Evolutionary conservation across 2,329 filamentous ascomycete genomes (phyloP), one percentile per base, ranked within the genome.

Genomic region (Trichoderma sp.): DNA sequence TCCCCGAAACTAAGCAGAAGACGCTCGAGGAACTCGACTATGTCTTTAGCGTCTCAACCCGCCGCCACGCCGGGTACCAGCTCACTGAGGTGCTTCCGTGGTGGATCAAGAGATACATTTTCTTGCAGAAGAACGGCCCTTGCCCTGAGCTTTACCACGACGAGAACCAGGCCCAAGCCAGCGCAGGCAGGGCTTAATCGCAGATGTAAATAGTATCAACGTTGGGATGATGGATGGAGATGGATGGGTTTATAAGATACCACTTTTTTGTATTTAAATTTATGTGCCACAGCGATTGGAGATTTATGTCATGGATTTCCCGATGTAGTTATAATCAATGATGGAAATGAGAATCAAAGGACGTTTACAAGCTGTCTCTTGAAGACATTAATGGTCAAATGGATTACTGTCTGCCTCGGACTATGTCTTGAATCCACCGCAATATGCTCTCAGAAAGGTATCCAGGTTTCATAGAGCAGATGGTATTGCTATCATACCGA

Each of bases 1-100:
- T 84, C 1, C 82, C 81, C 14, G 82, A 84, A 73, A 84, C 82
- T 1, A 84, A 83, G 76, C 81, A 83, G 72, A 79, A 81, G 60
- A 83, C 81, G 0, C 77, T 84, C 7, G 82, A 84, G 72, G 82
- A 84, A 46, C 13, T 77, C 39, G 76, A 77, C 55, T 70, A 63
- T 34, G 68, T 70, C 21, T 70, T 70, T 30, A 43, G 63, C 30
- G 68, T 70, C 28, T 54, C 65, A 2, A 30, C n/a, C 26, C 65
- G 65, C 37, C 64, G 58, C 28, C 68, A 70, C 52, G 56, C 68
- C 32, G 11, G n/a, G 3, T 70, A 70, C 21, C 68, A 70, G 21
- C 65, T 70, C 58, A 54, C 34, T 11, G 55, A 58, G 28, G 68
- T 70, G 51, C 52, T 70, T 13, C 68, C 68, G 1, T 70, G 68